Evolutionary conservation across 2,329 filamentous ascomycete species (phyloP).

Genomic region (Pyrenophora seminiperda): DNA sequence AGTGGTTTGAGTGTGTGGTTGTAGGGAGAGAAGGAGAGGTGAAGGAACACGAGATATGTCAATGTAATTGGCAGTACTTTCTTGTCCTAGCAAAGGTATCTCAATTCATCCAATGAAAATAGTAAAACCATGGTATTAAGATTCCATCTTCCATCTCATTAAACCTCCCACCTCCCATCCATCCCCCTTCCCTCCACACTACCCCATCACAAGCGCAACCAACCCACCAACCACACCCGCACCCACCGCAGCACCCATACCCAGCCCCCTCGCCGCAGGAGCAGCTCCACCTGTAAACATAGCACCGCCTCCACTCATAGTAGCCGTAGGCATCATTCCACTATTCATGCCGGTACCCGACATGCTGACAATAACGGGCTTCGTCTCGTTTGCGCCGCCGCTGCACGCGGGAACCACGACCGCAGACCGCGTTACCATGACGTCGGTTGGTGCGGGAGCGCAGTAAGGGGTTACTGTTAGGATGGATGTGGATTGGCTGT

Average conservation of each 20-base stretch:
- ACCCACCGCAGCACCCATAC: not conserved
- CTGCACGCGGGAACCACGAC: constrained; percentile 21
- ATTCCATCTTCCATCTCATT: no score
- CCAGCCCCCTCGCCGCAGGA: not conserved
- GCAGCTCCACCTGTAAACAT: constrained; percentile 6
- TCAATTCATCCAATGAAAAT: no score
- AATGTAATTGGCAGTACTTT: no score
- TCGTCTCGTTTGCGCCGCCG: constrained; percentile 25
- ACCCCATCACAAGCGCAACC: no score
- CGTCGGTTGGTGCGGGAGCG: constrained; percentile 22
- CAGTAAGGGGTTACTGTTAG: constrained; percentile 24
- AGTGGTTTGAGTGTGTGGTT: no score
- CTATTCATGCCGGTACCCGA: constrained; percentile 13
- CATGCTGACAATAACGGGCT: constrained; percentile 24
- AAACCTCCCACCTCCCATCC: not conserved
- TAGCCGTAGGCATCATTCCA: not conserved
- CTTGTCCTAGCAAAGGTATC: no score
- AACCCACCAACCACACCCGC: not conserved
- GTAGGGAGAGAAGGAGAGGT: no score
- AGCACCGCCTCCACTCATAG: not conserved
- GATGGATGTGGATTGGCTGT: constrained; percentile 18
- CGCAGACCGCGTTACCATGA: constrained; percentile 24
- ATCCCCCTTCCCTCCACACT: no score
- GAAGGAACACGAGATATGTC: no score
- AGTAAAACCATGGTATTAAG: no score